Percentiles rank a stretch among this genome's conserved stretches.
phyloP scores from a whole-genome alignment of 768 basidiomycete species.

The Sutorius australiensis region DNA sequence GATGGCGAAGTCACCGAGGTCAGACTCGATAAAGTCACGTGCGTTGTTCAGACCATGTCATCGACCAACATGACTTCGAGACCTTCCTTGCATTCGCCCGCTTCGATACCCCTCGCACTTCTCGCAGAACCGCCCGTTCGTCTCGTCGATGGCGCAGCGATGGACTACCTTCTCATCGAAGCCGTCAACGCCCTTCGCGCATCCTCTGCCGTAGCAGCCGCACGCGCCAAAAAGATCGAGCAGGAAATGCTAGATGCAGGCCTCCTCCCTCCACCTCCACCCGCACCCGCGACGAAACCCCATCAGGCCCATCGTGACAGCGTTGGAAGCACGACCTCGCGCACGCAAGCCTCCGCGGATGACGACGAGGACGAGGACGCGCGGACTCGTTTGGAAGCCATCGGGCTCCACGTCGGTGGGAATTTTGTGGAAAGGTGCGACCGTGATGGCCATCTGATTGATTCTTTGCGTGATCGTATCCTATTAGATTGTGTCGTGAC shows the following conservation, averaged over 20 bases:
- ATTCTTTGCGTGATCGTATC: not conserved
- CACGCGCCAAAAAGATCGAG: conserved; percentile 65
- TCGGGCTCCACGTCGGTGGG: conserved; percentile 83
- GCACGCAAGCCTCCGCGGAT: conserved; percentile 9
- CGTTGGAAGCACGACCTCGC: conserved; percentile 26
- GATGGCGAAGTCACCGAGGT: conserved; percentile 1
- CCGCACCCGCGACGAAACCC: conserved; percentile 39
- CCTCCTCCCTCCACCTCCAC: conserved; percentile 52
- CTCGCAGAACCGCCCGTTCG: conserved; percentile 63
- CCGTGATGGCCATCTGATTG: not conserved
- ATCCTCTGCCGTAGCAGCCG: conserved; percentile 69
- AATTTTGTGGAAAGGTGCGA: conserved; percentile 79
- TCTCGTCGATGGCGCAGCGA: conserved; percentile 61
- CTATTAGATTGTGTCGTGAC: conserved; percentile 67
- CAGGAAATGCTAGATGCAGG: conserved; percentile 79
- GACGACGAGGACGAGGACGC: conserved; percentile 78
- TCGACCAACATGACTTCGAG: conserved; percentile 6
- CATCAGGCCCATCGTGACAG: conserved; percentile 34
- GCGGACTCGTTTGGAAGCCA: conserved; percentile 66
- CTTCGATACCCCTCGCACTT: conserved; percentile 34
- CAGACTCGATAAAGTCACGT: conserved; percentile 1
- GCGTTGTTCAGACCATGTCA: not conserved
- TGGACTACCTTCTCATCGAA: conserved; percentile 88
- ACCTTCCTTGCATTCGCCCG: conserved; percentile 23
- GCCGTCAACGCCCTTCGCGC: conserved; percentile 68